A percentile compares a stretch with the other conserved stretches of the same genome.
Evolutionary conservation across 495 filamentous ascomycete species (phyloP).

Genomic region (Podospora bellae-mahoneyi): DNA sequence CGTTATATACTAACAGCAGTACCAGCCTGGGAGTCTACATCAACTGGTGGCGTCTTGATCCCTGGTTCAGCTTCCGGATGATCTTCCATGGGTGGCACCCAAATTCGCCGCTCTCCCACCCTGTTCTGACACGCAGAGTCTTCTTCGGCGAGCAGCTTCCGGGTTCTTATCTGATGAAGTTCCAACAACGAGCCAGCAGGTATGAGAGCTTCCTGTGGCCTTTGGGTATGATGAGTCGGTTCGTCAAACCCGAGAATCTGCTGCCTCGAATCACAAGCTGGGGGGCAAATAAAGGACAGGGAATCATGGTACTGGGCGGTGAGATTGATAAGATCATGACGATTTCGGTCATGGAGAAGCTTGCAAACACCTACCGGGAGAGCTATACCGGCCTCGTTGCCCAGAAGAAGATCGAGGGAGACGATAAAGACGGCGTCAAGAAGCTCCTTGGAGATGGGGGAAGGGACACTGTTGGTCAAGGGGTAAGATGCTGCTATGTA

Average conservation of each 20-base stretch:
- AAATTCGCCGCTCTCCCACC: slow-evolving; percentile 46
- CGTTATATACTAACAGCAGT: not conserved
- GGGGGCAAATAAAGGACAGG: slow-evolving; percentile 17
- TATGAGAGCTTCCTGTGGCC: slow-evolving; percentile 50
- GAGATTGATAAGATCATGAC: slow-evolving; percentile 33
- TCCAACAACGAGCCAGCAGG: slow-evolving; percentile 36
- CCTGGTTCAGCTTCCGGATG: slow-evolving; percentile 42
- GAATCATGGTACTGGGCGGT: slow-evolving; percentile 42
- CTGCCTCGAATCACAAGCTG: slow-evolving; percentile 36
- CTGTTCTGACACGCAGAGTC: slow-evolving; percentile 36
- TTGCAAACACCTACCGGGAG: slow-evolving; percentile 47
- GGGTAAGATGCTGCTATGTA: slow-evolving; percentile 37
- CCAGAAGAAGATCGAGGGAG: slow-evolving; percentile 76
- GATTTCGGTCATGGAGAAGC: slow-evolving; percentile 27
- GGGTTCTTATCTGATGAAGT: slow-evolving; percentile 27
- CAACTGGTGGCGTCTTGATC: slow-evolving; percentile 45
- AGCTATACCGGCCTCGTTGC: slow-evolving; percentile 53
- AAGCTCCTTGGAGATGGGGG: slow-evolving; percentile 18
- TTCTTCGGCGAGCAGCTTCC: slow-evolving; percentile 43
- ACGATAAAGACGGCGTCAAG: slow-evolving; percentile 51
- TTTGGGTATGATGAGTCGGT: slow-evolving; percentile 39
- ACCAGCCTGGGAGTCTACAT: slow-evolving; percentile 38
- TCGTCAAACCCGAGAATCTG: slow-evolving; percentile 37
- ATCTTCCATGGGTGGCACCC: slow-evolving; percentile 45
- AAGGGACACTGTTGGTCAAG: slow-evolving; percentile 23